Percentiles rank a stretch among this genome's conserved stretches.
Conservation (phyloP, 1,139 yeast species). For the Hansenula lynferdii region DNA sequence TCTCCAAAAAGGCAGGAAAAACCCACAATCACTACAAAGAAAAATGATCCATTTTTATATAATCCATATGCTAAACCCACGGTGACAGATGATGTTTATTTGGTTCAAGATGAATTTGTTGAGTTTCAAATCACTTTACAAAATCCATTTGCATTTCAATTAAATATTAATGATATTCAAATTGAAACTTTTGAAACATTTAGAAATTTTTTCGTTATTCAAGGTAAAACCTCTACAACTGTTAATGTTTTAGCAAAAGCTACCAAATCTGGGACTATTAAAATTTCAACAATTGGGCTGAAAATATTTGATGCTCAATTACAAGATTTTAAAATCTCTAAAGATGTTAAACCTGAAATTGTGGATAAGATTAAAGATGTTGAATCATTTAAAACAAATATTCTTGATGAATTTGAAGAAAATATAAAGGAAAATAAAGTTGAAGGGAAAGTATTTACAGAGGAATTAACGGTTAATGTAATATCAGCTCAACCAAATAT, state of each 20-base stretch:
- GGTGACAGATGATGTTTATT: slow-evolving; percentile 23
- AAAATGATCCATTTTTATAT: slow-evolving; percentile 32
- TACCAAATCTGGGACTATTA: slow-evolving; percentile 33
- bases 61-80: slow-evolving; percentile 25
- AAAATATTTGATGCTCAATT: slow-evolving; percentile 41
- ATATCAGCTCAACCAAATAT: slow-evolving; percentile 66
- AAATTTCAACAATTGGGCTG: slow-evolving; percentile 39
- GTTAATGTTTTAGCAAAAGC: slow-evolving; percentile 42
- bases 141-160: slow-evolving; percentile 77
- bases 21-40: slow-evolving; percentile 2
- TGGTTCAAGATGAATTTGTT: slow-evolving; percentile 53
- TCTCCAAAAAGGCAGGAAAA: slow-evolving; percentile 15
- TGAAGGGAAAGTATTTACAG: slow-evolving; percentile 12
- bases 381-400: slow-evolving; percentile 2
- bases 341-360: slow-evolving; percentile 18
- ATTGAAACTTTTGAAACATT: slow-evolving; percentile 32
- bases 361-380: slow-evolving; percentile 24
- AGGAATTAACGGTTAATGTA: slow-evolving; percentile 30
- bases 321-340: slow-evolving; percentile 30
- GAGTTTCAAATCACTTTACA: slow-evolving; percentile 56
- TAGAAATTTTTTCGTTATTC: slow-evolving; percentile 28
- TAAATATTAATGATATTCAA: slow-evolving; percentile 53
- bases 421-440: slow-evolving; percentile 11
- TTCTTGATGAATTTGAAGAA: slow-evolving; percentile 7
- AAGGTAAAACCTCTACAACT: slow-evolving; percentile 35